Conservation (phyloP, 768 basidiomycete genomes). For the Crepidotus variabilis region DNA sequence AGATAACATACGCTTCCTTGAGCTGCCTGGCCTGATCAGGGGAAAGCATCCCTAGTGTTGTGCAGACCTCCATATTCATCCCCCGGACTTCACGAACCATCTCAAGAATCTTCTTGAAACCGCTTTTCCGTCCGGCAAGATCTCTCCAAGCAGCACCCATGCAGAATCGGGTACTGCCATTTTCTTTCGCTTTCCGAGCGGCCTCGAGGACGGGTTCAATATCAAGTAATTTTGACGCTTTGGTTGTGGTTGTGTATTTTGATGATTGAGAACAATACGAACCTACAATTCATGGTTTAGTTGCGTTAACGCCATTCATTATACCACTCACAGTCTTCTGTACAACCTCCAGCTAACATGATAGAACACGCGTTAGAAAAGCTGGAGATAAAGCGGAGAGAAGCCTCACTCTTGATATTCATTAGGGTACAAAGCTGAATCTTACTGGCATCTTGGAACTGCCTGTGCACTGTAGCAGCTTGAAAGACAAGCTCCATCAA, state of each 20-base stretch:
- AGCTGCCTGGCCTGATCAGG: constrained; percentile 89
- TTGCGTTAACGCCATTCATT: neutral
- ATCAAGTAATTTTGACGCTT: constrained; percentile 82
- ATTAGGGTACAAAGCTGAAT: constrained; percentile 96
- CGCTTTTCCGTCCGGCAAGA: constrained; percentile 85
- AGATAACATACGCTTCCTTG: constrained; percentile 80
- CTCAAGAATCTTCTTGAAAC: constrained; percentile 87
- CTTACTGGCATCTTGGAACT: constrained; percentile 83
- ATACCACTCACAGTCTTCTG: constrained; percentile 78
- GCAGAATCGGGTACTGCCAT: constrained; percentile 96
- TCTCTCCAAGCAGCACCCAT: constrained; percentile 99
- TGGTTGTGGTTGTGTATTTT: constrained; percentile 85
- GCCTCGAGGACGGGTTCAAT: constrained; percentile 91
- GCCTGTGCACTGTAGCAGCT: constrained; percentile 80
- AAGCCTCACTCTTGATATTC: constrained; percentile 91
- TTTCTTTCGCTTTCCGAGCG: constrained; percentile 90
- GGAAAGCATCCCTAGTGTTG: constrained; percentile 94
- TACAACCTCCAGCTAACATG: constrained; percentile 82
- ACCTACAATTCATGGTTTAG: constrained; percentile 39
- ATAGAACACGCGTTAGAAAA: constrained; percentile 8
- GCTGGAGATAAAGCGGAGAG: constrained; percentile 21
- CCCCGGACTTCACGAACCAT: constrained; percentile 91
- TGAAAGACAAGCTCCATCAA: constrained; percentile 87
- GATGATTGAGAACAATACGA: constrained; percentile 98
- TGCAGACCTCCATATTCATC: constrained; percentile 99